Conservation (phyloP, 2,329 filamentous ascomycete species). For the Penicillium sp. region DNA sequence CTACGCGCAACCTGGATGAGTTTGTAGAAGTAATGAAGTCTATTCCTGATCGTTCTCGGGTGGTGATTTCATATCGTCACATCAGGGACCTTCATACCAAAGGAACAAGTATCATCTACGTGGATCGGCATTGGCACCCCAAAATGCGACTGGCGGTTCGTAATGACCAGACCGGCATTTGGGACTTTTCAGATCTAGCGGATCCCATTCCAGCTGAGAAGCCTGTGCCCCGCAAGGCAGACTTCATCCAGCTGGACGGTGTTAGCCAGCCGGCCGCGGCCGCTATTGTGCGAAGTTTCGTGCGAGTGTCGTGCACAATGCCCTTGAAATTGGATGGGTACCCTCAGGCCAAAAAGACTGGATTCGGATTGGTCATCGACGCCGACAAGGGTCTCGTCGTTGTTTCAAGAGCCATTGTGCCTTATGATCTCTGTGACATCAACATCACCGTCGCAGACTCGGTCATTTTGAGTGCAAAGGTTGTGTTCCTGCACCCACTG, state of each 20-base stretch:
- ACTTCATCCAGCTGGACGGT: slow-evolving; percentile 87
- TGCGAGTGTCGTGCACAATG: slow-evolving; percentile 87
- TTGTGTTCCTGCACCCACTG: slow-evolving; percentile 90
- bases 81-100: slow-evolving; percentile 89
- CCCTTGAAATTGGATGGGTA: slow-evolving; percentile 97
- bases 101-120: slow-evolving; percentile 83
- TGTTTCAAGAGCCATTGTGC: slow-evolving; percentile 88
- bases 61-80: slow-evolving; percentile 94
- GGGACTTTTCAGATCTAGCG: slow-evolving; percentile 86
- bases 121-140: slow-evolving; percentile 91
- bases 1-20: slow-evolving; percentile 76
- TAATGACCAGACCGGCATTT: slow-evolving; percentile 83
- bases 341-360: slow-evolving; percentile 86
- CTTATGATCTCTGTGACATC: slow-evolving; percentile 95
- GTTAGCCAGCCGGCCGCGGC: slow-evolving; percentile 85
- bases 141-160: slow-evolving; percentile 90
- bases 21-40: slow-evolving; percentile 87
- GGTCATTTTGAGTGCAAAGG: slow-evolving; percentile 87
- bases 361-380: slow-evolving; percentile 95
- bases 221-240: slow-evolving; percentile 68
- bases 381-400: slow-evolving; percentile 92
- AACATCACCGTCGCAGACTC: slow-evolving; percentile 94
- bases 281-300: slow-evolving; percentile 88
- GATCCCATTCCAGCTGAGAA: slow-evolving; percentile 70
- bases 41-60: slow-evolving; percentile 73